These are phyloP conservation scores for Pugionium dolabratum DNA, from an alignment of 345 rosid species.

Conservation along the genomic window DNA sequence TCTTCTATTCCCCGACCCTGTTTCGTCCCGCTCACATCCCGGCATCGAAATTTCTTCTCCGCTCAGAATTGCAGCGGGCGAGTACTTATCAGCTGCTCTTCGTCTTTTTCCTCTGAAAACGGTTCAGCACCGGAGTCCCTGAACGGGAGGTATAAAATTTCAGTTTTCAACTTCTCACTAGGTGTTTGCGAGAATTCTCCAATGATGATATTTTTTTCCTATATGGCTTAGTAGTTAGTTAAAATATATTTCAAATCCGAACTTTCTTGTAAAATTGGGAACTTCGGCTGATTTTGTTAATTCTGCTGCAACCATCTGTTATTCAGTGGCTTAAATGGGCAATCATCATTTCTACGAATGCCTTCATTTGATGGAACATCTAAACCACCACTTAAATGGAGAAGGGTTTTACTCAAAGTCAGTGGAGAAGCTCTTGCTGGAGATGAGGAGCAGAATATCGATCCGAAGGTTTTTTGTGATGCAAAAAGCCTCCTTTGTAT, in stretches of 20 bases:
- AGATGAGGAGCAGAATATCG: constrained; percentile 73
- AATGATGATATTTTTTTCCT: constrained; percentile 34
- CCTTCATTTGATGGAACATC: constrained; percentile 53
- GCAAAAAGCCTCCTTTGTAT: constrained; percentile 14
- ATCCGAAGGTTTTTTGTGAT: constrained; percentile 70
- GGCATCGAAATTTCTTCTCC: constrained; percentile 29
- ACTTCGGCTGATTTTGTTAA: constrained; percentile 1
- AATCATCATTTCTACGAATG: constrained; percentile 55
- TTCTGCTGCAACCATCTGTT: neutral
- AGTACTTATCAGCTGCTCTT: constrained; percentile 48
- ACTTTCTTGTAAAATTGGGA: neutral
- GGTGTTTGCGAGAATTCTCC: constrained; percentile 52
- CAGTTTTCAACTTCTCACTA: neutral
- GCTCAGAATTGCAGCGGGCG: constrained; percentile 41
- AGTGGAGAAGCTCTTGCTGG: constrained; percentile 99
- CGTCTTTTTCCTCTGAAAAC: constrained; percentile 50
- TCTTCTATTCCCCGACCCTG: constrained; percentile 35
- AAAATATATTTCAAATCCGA: neutral
- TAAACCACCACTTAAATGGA: constrained; percentile 70
- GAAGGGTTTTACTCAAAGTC: constrained; percentile 92
- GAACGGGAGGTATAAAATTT: constrained; percentile 48
- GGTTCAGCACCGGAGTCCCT: constrained; percentile 52
- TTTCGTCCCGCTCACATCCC: constrained; percentile 41
- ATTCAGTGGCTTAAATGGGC: constrained; percentile 47
- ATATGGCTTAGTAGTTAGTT: constrained; percentile 11